Evolutionary conservation across 805 yeast genomes (phyloP), one percentile per base, ranked within the genome.

Genomic region (Wickerhamiella spandovensis): DNA sequence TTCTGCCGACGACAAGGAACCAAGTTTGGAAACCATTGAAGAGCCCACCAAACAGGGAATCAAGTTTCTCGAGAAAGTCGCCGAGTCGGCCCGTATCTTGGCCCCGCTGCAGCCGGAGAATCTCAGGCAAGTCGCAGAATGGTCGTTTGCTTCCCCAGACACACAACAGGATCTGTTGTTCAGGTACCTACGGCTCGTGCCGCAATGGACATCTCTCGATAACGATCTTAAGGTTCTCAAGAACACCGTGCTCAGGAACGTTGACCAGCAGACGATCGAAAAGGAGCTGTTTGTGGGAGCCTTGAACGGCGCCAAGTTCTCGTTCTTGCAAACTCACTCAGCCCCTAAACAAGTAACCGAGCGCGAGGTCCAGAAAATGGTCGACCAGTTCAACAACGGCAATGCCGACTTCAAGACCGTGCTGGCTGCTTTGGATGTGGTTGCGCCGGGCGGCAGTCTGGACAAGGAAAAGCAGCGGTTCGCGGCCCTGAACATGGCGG

Each of bases 81-180:
- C 49, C 12, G 18, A 48, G 3, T 55, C 48, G 13, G 49, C 50
- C 28, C 45, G 38, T 5, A 24, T 47, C 9, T 46, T 47, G 12
- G 42, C 18, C 6, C 35, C 24, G 4, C 13, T 43, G 7, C 24
- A 32, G 18, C 50, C 50, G 2, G n/a, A 10, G 9, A 46, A 43
- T 4, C 55, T 56, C 47, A 30, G 35, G 39, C 51, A 51, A 30
- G 46, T 56, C 10, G 56, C 52, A n/a, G 53, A 50, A 10, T 56
- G 60, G 60, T n/a, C 58, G 15, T 37, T 48, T 7, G 50, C 50
- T 4, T 3, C 24, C 22, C 20, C 38, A 1, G 42, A 25, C 5
- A 42, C 43, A 6, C 60, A 56, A 37, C 37, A 23, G n/a, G 60
- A 44, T 30, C 23, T 56, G 13, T 41, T 56, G 21, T 10, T 48